Evolutionary conservation across 352 stramenopile genomes (phyloP).

Genomic region (Globisporangium takayamanum): DNA sequence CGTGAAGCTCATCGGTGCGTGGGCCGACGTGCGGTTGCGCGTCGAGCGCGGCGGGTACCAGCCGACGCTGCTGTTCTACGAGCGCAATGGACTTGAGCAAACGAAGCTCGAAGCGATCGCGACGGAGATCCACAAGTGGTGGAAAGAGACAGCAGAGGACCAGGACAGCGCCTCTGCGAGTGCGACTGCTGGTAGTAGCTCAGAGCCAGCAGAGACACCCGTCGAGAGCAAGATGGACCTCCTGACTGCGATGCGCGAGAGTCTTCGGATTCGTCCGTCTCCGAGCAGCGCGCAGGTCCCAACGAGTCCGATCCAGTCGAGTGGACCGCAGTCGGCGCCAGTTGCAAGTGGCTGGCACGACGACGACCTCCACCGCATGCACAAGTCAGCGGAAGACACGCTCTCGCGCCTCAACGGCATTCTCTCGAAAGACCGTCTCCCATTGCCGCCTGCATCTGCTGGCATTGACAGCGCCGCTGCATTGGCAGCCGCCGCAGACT

Average conservation of each 20-base stretch:
- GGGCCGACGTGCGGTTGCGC: conserved; percentile 60
- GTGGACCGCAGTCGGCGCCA: conserved; percentile 23
- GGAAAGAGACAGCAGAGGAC: conserved; percentile 43
- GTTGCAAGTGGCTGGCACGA: conserved; percentile 28
- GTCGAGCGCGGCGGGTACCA: conserved; percentile 79
- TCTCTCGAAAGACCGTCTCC: conserved; percentile 29
- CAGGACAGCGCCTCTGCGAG: too few species aligned
- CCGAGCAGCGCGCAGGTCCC: conserved; percentile 15
- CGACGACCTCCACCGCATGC: conserved; percentile 46
- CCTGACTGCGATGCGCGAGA: conserved; percentile 7
- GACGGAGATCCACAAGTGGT: conserved; percentile 70
- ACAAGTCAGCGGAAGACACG: conserved; percentile 58
- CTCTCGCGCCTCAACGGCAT: conserved; percentile 60
- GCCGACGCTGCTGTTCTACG: conserved; percentile 78
- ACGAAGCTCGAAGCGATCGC: conserved; percentile 60
- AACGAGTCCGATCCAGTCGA: conserved; percentile 39
- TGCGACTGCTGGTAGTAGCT: not conserved
- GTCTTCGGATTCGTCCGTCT: conserved; percentile 3
- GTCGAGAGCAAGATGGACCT: conserved; percentile 13
- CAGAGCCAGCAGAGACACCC: not conserved
- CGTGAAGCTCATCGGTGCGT: conserved; percentile 68
- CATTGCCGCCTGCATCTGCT: conserved; percentile 7
- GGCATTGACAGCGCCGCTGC: conserved; percentile 9
- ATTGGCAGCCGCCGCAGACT: conserved; percentile 10
- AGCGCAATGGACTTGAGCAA: conserved; percentile 60